Evolutionary conservation across 2,329 filamentous ascomycete species (phyloP).

Genomic region (Emericellopsis atlantica): DNA sequence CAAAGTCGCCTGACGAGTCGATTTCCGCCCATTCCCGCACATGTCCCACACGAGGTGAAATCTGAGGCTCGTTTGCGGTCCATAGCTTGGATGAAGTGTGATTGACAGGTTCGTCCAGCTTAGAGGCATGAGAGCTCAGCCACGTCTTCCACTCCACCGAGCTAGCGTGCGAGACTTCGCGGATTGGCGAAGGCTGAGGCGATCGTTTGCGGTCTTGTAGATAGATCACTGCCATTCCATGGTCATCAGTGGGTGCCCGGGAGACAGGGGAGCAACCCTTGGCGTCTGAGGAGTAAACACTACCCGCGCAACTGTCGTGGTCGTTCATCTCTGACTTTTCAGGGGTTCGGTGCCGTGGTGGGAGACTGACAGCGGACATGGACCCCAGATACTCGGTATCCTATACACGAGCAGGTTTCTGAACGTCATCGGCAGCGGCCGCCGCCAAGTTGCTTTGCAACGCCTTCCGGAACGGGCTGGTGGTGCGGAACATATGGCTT

Average conservation of each 20-base stretch:
- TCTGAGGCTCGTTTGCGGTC: constrained; percentile 5
- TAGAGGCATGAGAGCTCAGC: constrained; percentile 38
- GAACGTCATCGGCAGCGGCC: constrained; percentile 13
- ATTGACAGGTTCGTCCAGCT: constrained; percentile 20
- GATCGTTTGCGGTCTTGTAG: not conserved
- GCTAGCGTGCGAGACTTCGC: constrained; percentile 27
- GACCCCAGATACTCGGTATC: constrained; percentile 22
- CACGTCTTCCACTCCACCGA: constrained; percentile 43
- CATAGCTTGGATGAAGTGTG: not conserved
- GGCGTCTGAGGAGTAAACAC: constrained; percentile 28
- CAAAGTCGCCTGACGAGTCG: constrained; percentile 13
- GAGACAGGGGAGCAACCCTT: constrained; percentile 2
- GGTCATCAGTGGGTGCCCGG: not conserved
- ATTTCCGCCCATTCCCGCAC: constrained; percentile 38
- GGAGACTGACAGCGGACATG: constrained; percentile 24
- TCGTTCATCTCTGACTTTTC: constrained; percentile 24
- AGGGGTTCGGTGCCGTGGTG: constrained; percentile 24
- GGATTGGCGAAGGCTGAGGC: not conserved
- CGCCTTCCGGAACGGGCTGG: constrained; percentile 42
- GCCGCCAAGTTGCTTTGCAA: constrained; percentile 32
- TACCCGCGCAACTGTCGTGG: constrained; percentile 29
- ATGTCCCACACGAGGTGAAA: constrained; percentile 19
- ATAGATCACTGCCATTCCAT: constrained; percentile 3
- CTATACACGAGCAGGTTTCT: constrained; percentile 8
- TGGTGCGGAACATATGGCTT: constrained; percentile 37